phyloP scores from a whole-genome alignment of 306 rosid genomes.

The Castanea mollissima region DNA sequence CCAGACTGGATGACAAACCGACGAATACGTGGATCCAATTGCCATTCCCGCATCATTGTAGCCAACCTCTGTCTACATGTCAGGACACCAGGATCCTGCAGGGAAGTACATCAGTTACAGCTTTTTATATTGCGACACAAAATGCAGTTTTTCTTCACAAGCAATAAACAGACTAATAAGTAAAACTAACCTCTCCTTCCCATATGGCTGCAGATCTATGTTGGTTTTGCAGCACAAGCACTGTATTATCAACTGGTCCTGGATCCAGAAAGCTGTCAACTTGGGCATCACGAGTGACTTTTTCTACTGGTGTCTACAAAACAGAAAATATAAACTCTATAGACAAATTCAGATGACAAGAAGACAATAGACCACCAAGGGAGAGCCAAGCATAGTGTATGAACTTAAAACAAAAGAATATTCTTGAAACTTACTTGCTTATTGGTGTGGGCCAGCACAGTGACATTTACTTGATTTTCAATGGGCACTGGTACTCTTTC shows the following conservation, averaged over 20 bases:
- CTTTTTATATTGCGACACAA: not conserved
- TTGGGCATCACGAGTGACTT: constrained; percentile 5
- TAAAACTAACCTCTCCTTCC: constrained; percentile 22
- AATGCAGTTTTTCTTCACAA: not conserved
- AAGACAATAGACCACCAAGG: not conserved
- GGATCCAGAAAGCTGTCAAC: constrained; percentile 28
- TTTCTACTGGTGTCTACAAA: constrained; percentile 1
- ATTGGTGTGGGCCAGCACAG: not conserved
- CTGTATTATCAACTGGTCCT: constrained; percentile 16
- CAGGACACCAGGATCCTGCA: constrained; percentile 23
- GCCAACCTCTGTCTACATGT: constrained; percentile 29
- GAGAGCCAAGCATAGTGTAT: not conserved
- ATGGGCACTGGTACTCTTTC: constrained; percentile 9
- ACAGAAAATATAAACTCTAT: not conserved
- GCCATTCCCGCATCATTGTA: constrained; percentile 23
- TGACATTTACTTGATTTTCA: constrained; percentile 13
- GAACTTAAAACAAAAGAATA: not conserved
- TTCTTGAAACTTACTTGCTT: constrained; percentile 8
- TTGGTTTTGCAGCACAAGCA: constrained; percentile 26
- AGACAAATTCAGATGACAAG: not conserved
- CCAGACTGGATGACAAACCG: constrained; percentile 23
- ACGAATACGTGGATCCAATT: constrained; percentile 18
- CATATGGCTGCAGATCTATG: constrained; percentile 24
- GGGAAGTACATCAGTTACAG: not conserved
- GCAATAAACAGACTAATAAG: not conserved